Evolutionary conservation across 148 eudicot genomes (phyloP), one percentile per base, ranked within the genome.

Genomic region (Silene latifolia): DNA sequence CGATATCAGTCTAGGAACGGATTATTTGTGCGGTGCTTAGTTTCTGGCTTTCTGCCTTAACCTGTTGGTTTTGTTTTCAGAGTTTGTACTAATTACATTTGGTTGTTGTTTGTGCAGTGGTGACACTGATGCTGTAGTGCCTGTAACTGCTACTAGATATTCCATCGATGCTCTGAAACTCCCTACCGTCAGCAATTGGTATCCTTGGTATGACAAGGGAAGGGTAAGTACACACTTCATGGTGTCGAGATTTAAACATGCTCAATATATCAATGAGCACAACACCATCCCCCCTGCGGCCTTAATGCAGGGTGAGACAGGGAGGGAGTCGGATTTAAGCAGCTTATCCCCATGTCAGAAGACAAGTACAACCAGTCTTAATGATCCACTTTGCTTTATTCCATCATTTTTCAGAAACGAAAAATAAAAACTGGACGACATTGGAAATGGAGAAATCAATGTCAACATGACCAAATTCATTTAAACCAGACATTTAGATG

Each of bases 71-170:
- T 64, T 18, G 24, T 47, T 12, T 67, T 67, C 51, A 8, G 13
- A 42, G 12, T 7, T 39, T 35, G 21, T 63, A 35, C 70, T 27
- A 29, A 18, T 6, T 29, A 56, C 27, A 15, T 9, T 19, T 44
- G 15, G 25, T 58, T 27, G 48, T 48, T 39, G 23, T 77, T 54
- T 74, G 68, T 80, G 72, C 83, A 90, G 96, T 56, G 96, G 96
- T 46, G 92, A 90, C 78, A 85, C 96, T 63, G 96, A 90, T 84
- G 83, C 96, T 68, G 97, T 94, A 56, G 98, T 94, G 27, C 98
- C 98, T 13, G 23, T 91, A 60, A 90, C 98, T 68, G 95, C 98
- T 75, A 91, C 98, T 71, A 91, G 97, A 62, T 90, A 88, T 63
- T 89, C 97, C 29, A 84, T 91, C 18, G 87, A 91, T 63, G 96